Evolutionary conservation across 192 early-diverging fungal genomes (phyloP).

Genomic region (Podila epigama): DNA sequence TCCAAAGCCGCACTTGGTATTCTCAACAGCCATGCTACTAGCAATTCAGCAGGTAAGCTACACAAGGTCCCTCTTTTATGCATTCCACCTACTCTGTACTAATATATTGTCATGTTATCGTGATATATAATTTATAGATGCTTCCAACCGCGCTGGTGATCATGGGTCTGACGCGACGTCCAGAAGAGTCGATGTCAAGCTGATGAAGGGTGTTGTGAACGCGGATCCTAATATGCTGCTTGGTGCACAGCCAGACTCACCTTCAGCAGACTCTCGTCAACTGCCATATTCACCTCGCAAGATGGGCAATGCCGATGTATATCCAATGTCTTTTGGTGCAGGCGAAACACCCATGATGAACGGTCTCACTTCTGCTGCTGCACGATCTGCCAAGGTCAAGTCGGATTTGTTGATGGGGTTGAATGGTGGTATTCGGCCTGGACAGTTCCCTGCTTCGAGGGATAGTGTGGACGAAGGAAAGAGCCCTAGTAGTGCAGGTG

Average conservation of each 20-base stretch:
- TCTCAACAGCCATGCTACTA: neutral
- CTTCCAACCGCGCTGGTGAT: no score
- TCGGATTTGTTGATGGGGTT: slow-evolving; percentile 46
- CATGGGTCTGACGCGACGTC: no score
- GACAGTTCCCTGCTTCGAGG: neutral
- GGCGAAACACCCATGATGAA: slow-evolving; percentile 45
- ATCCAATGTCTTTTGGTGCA: slow-evolving; percentile 29
- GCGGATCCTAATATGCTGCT: neutral
- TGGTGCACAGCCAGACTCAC: neutral
- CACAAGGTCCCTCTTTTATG: no score
- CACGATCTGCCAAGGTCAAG: slow-evolving; percentile 44
- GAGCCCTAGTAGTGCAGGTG: neutral
- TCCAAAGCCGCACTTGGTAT: neutral
- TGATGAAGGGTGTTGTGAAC: no score
- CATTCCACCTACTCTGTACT: no score
- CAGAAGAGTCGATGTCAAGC: no score
- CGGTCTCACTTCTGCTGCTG: slow-evolving; percentile 6
- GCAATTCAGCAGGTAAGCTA: neutral
- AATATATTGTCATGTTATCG: no score
- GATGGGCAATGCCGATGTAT: slow-evolving; percentile 18
- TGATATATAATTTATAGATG: no score
- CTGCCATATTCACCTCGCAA: slow-evolving; percentile 32
- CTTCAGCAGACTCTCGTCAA: neutral
- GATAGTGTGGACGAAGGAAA: neutral
- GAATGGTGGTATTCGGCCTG: slow-evolving; percentile 37